phyloP scores from a whole-genome alignment of 495 filamentous ascomycete species.

The Xylaria bambusicola region DNA sequence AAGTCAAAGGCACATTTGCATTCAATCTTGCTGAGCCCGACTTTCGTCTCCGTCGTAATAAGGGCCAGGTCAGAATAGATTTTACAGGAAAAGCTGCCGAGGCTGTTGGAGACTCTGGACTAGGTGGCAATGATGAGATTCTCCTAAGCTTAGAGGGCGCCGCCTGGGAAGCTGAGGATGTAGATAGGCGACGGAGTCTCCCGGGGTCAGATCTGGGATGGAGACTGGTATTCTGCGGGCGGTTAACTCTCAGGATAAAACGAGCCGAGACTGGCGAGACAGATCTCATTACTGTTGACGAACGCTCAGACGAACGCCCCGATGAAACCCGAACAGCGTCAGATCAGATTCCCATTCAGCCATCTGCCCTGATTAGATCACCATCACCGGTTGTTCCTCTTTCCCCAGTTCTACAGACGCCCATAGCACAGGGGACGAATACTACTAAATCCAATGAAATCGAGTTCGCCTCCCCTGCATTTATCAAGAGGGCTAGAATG shows the following conservation, averaged over 20 bases:
- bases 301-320: slow-evolving; percentile 27
- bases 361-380: not conserved
- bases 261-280: slow-evolving; percentile 36
- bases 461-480: slow-evolving; percentile 75
- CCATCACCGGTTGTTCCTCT: not conserved
- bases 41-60: slow-evolving; percentile 73
- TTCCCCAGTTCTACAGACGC: slow-evolving; percentile 15
- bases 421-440: slow-evolving; percentile 3
- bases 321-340: not conserved
- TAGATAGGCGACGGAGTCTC: slow-evolving; percentile 52
- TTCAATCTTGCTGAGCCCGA: slow-evolving; percentile 85
- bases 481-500: slow-evolving; percentile 63
- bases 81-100: slow-evolving; percentile 74
- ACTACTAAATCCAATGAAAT: slow-evolving; percentile 29
- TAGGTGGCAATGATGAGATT: slow-evolving; percentile 79
- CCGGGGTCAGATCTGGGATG: slow-evolving; percentile 73
- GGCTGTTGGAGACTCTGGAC: slow-evolving; percentile 60
- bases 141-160: slow-evolving; percentile 67
- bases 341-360: not conserved
- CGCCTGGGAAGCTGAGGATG: slow-evolving; percentile 53
- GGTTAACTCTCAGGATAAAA: slow-evolving; percentile 61
- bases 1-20: slow-evolving; percentile 66
- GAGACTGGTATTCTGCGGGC: slow-evolving; percentile 65
- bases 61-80: slow-evolving; percentile 80
- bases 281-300: slow-evolving; percentile 51